phyloP scores from a whole-genome alignment of 2,329 filamentous ascomycete species.

The Beauveria bassiana region DNA sequence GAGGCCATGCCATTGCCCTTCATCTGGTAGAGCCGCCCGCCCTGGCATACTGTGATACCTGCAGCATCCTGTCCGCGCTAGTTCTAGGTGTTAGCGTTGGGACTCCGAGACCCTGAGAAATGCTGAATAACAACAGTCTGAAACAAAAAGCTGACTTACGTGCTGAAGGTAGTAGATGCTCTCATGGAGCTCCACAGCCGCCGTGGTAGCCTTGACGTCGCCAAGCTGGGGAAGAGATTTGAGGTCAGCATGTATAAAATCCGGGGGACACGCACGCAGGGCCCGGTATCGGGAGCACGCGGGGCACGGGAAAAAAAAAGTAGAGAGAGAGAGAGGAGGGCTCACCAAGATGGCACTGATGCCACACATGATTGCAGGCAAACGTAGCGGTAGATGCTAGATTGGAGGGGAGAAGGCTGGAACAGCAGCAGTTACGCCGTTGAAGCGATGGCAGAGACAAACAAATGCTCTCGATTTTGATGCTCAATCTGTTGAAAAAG shows the following conservation, averaged over 20 bases:
- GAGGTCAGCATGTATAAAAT: background rate
- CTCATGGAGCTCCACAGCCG: conserved; percentile 61
- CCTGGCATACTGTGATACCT: conserved; percentile 70
- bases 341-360: conserved; percentile 9
- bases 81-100: conserved; percentile 18
- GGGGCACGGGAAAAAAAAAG: background rate
- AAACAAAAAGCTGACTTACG: conserved; percentile 20
- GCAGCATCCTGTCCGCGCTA: conserved; percentile 81
- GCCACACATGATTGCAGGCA: conserved; percentile 5
- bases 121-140: background rate
- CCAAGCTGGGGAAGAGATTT: conserved; percentile 19
- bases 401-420: background rate
- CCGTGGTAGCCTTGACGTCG: conserved; percentile 30
- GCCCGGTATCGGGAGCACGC: conserved; percentile 4
- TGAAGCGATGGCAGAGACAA: conserved; percentile 1
- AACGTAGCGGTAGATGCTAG: background rate
- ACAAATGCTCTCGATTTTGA: background rate
- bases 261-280: background rate
- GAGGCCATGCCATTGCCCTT: conserved; percentile 86
- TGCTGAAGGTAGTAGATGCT: conserved; percentile 61
- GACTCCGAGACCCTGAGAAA: background rate
- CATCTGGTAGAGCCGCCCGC: conserved; percentile 77
- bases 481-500: background rate
- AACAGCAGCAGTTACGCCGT: conserved; percentile 6
- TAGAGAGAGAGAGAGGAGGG: background rate